Evolutionary conservation across 2,329 filamentous ascomycete genomes (phyloP), one percentile per base, ranked within the genome.

Genomic region (Nothophoma quercina): DNA sequence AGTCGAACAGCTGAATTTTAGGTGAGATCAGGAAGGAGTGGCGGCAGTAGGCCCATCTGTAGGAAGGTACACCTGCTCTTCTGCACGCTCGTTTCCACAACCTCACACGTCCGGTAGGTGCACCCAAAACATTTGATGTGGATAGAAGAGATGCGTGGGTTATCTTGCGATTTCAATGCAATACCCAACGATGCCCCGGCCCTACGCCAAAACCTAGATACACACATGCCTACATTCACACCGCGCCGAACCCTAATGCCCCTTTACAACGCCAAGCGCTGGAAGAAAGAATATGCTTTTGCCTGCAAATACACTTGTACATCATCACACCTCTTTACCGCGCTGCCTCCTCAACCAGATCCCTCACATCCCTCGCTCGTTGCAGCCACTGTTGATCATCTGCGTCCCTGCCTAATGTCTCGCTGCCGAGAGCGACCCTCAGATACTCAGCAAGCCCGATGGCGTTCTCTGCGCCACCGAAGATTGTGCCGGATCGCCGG

Each of bases 391-490:
- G 55, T 39, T 66, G 66, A 46, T 78, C 74, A 50, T 76, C 66
- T 34, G 74, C 58, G 23, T 64, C 30, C 58, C 70, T 47, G 8
- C 58, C 62, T 10, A 78, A 63, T 26, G 80, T 70, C 6, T 75
- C 76, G 43, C 72, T 75, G 49, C 77, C 75, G 28, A 78, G 72
- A 29, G 85, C 63, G 45, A 80, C 69, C 15, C 69, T 59, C 47
- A 77, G 44, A 21, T 68, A 57, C 30, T 76, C 73, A 10, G 65
- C 60, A 7, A 79, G 71, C 19, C 73, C 71, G 32, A 77, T 74
- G 3, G 83, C 82, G 56, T 85, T 84, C 46, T 81, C 78, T 32
- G 86, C 83, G 43, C 83, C 83, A 10, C 86, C 86, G 62, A 87
- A 88, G 9, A 84, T 69, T 6, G 78, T 71, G 2, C 81, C 80